Evolutionary conservation across 768 basidiomycete species (phyloP), one percentile per base, ranked within the genome.

Genomic region (Hemileccinum rubropunctum): DNA sequence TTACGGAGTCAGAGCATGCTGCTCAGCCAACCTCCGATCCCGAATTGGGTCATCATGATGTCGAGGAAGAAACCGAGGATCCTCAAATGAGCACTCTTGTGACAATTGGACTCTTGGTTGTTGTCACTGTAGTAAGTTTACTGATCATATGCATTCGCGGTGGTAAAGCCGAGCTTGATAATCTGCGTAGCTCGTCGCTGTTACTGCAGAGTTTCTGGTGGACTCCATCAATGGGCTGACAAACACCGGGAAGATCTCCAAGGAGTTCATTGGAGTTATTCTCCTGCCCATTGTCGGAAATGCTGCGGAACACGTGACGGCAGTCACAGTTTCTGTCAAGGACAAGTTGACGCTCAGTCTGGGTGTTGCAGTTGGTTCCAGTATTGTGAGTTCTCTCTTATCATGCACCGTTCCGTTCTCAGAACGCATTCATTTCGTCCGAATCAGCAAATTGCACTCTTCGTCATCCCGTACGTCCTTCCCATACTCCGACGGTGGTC

Each of bases 251-350:
- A 14, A 21, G 7, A 86, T 98, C 47, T 80, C 73, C 51, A 79
- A 81, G 52, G 89, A 88, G 64, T 98, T 93, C 62, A 85, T 97
- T 52, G 94, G 90, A 12, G 68, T 97, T 36, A 87, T 88, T 57
- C 73, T 98, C 13, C 77, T 98, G 8, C 95, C 95, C 6, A 92
- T 97, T 33, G 93, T 94, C 13, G 91, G 91, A 17, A 93, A 92
- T 62, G 88, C 91, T 6, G 91, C 89, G 48, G 94, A 97, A 62
- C 93, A 95, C 62, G 86, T 85, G 34, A 97, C 92, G 3, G 93
- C 94, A 13, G 91, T 97, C 23, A 86, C 87, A 1, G 93, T 94
- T 7, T 90, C 93, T 0, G 86, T 91, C 51, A 95, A 95, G 69
- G 82, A 86, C 67, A 92, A 95, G 66, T 72, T 97, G 18, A 89